A percentile compares a stretch with the other conserved stretches of the same genome.
Evolutionary conservation across 2,329 filamentous ascomycete genomes (phyloP).

Genomic region (Xylaria sp.): DNA sequence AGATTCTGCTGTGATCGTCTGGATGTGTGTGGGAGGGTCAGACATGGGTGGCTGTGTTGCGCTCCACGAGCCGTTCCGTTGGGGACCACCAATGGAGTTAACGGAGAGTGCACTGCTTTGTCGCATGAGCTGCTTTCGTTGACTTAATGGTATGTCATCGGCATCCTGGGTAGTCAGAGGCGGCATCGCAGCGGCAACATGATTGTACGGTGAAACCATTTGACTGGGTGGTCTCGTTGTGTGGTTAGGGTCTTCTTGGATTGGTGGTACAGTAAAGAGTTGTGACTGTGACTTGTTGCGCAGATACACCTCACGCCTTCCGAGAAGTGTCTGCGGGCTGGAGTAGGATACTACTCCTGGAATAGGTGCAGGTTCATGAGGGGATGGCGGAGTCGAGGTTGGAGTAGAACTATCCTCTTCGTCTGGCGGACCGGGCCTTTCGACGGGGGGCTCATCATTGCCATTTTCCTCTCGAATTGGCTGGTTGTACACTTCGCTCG

Average conservation of each 20-base stretch:
- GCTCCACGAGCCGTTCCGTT: conserved; percentile 21
- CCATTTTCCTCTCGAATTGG: conserved; percentile 58
- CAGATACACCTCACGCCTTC: conserved; percentile 64
- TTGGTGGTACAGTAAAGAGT: conserved; percentile 44
- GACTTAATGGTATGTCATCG: conserved; percentile 77
- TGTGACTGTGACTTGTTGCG: conserved; percentile 62
- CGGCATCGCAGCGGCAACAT: conserved; percentile 48
- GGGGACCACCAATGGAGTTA: conserved; percentile 35
- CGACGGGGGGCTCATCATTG: conserved; percentile 35
- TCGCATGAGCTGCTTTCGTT: conserved; percentile 71
- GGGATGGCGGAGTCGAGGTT: conserved; percentile 36
- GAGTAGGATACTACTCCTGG: conserved; percentile 62
- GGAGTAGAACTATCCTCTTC: conserved; percentile 33
- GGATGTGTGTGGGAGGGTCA: conserved; percentile 33
- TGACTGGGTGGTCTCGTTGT: conserved; percentile 52
- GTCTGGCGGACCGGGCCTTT: conserved; percentile 40
- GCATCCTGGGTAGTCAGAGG: conserved; percentile 55
- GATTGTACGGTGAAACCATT: conserved; percentile 54
- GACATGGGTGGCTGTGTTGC: conserved; percentile 4
- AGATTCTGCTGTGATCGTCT: conserved; percentile 49
- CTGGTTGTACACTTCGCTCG: conserved; percentile 47
- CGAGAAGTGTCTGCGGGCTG: conserved; percentile 66
- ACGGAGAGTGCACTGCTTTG: conserved; percentile 57
- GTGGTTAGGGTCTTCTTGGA: conserved; percentile 42
- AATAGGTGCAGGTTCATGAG: conserved; percentile 44